These are phyloP conservation scores for Spatholobus suberectus DNA, from an alignment of 306 rosid species.

Conservation along the genomic window DNA sequence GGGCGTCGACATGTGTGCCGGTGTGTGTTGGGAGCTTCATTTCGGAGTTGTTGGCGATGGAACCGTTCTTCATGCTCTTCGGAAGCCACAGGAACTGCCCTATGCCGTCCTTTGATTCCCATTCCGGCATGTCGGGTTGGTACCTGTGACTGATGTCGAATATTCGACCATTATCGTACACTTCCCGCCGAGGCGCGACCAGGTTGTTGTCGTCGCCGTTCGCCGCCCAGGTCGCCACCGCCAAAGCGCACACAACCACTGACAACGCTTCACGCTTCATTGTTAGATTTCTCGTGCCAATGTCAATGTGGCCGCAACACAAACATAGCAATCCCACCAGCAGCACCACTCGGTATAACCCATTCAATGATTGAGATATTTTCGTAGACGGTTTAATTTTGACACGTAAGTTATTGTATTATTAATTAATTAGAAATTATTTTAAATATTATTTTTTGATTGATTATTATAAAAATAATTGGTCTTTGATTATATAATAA, in stretches of 20 bases:
- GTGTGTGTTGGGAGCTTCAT: constrained; percentile 83
- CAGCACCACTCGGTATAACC: too few relatives aligned
- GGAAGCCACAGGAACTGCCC: constrained; percentile 80
- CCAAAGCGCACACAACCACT: constrained; percentile 8
- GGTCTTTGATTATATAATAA: too few relatives aligned
- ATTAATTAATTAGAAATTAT: too few relatives aligned
- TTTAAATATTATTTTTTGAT: too few relatives aligned
- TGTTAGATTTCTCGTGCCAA: background rate
- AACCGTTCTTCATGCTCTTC: constrained; percentile 83
- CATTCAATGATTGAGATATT: too few relatives aligned
- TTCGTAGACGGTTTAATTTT: too few relatives aligned
- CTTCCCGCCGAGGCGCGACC: constrained; percentile 72
- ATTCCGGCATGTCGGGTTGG: constrained; percentile 64
- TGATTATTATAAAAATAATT: too few relatives aligned
- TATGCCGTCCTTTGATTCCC: constrained; percentile 57
- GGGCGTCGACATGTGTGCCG: constrained; percentile 89
- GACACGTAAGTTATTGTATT: too few relatives aligned
- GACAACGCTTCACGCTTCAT: constrained; percentile 15
- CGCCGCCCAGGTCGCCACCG: constrained; percentile 31
- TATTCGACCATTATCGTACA: constrained; percentile 71
- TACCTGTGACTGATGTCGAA: constrained; percentile 79
- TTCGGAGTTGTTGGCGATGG: constrained; percentile 67
- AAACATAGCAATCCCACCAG: too few relatives aligned
- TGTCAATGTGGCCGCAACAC: too few relatives aligned
- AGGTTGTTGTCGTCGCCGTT: constrained; percentile 31